These are phyloP conservation scores for Discostella stelligera DNA, from an alignment of 352 stramenopile genomes.

Conservation along the genomic window DNA sequence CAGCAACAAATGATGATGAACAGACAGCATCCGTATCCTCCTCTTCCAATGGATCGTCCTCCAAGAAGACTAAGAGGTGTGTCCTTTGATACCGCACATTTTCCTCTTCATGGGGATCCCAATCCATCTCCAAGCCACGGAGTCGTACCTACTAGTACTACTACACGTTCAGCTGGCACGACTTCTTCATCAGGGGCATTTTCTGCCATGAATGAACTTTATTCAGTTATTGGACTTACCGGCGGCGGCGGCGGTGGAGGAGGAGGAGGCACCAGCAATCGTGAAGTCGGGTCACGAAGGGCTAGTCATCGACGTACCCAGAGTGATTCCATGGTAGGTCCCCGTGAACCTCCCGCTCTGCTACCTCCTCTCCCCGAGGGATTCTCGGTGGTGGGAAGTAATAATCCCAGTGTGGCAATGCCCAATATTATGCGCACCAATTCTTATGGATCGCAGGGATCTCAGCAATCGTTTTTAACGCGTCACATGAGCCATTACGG, in stretches of 20 bases:
- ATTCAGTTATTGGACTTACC: constrained; percentile 28
- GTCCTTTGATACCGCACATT: constrained; percentile 11
- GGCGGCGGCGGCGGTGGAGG: neutral
- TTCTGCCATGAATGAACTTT: constrained; percentile 36
- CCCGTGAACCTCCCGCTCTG: neutral
- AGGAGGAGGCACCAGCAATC: neutral
- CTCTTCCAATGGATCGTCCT: neutral
- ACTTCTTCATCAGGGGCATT: constrained; percentile 3
- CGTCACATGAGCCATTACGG: neutral
- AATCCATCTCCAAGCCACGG: constrained; percentile 12
- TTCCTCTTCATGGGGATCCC: neutral
- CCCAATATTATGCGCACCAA: neutral
- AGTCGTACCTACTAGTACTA: constrained; percentile 4
- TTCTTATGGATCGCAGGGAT: constrained; percentile 10
- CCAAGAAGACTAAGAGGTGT: neutral
- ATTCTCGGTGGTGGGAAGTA: neutral
- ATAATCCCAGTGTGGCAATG: neutral
- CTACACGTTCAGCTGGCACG: neutral
- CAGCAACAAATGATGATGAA: constrained; percentile 5
- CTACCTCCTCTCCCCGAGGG: constrained; percentile 3
- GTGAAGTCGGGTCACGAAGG: constrained; percentile 3
- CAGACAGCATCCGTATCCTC: neutral
- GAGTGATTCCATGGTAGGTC: constrained; percentile 24
- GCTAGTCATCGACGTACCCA: constrained; percentile 23
- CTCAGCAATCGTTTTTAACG: neutral